Evolutionary conservation across 805 yeast genomes (phyloP).

Genomic region (Wickerhamiella parazyma): DNA sequence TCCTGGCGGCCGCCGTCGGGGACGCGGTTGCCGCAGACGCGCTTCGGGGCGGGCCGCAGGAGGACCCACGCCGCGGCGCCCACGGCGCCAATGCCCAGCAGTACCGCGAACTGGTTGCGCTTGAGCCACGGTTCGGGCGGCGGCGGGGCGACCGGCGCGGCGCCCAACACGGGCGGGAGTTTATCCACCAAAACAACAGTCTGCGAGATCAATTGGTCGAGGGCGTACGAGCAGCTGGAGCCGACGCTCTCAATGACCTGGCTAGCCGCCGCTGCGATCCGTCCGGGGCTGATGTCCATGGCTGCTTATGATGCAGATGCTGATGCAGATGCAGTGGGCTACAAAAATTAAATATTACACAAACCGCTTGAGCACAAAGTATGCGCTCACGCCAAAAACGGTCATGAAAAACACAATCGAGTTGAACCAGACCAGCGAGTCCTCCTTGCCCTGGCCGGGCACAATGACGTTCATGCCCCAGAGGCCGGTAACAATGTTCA

Average conservation of each 20-base stretch:
- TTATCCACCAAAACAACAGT: not conserved
- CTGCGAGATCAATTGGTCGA: not conserved
- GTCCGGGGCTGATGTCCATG: not conserved
- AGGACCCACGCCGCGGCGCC: slow-evolving; percentile 2
- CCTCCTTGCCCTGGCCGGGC: slow-evolving; percentile 65
- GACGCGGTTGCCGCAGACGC: slow-evolving; percentile 47
- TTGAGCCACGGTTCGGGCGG: slow-evolving; percentile 7
- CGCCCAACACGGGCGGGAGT: not conserved
- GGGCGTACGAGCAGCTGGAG: not conserved
- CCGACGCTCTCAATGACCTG: not conserved
- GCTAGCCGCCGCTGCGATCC: not conserved
- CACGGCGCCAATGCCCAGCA: slow-evolving; percentile 1
- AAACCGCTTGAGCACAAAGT: slow-evolving; percentile 16
- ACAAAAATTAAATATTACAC: too few species aligned
- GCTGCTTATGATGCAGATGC: too few species aligned
- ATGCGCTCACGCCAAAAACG: slow-evolving; percentile 23
- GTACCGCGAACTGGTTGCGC: not conserved
- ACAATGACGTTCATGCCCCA: slow-evolving; percentile 99
- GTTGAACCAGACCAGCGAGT: slow-evolving; percentile 55
- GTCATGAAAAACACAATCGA: slow-evolving; percentile 22
- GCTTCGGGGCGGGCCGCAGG: slow-evolving; percentile 9
- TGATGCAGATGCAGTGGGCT: too few species aligned
- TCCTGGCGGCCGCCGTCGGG: slow-evolving; percentile 62
- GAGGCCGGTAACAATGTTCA: slow-evolving; percentile 88
- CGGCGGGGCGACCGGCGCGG: not conserved